These are phyloP conservation scores for Talaromyces islandicus DNA, from an alignment of 2,329 filamentous ascomycete genomes.

Conservation along the genomic window DNA sequence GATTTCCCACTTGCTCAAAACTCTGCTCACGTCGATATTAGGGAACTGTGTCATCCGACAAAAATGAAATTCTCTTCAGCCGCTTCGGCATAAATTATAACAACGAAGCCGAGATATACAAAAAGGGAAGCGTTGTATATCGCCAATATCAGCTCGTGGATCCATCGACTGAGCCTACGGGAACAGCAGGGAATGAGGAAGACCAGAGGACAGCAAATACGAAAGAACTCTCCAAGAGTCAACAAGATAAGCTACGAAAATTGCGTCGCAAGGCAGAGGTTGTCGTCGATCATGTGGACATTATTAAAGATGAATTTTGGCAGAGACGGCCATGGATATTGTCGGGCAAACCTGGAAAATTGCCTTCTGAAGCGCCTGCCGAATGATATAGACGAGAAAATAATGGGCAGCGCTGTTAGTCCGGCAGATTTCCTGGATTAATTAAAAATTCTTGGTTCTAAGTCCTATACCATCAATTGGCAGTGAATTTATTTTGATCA, in stretches of 20 bases:
- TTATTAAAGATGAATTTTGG: conserved; percentile 97
- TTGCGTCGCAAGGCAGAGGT: conserved; percentile 72
- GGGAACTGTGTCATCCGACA: conserved; percentile 80
- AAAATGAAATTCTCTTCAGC: conserved; percentile 92
- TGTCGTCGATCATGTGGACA: conserved; percentile 78
- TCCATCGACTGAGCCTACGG: conserved; percentile 33
- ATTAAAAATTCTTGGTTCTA: not conserved
- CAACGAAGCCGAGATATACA: conserved; percentile 86
- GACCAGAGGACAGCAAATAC: not conserved
- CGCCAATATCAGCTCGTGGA: conserved; percentile 74
- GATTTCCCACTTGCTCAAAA: conserved; percentile 10
- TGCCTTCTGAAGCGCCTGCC: conserved; percentile 47
- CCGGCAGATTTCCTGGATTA: not conserved
- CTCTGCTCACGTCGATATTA: conserved; percentile 26
- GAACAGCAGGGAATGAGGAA: conserved; percentile 23
- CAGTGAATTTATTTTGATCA: conserved; percentile 8
- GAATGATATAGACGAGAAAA: conserved; percentile 12
- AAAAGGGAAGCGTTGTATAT: conserved; percentile 87
- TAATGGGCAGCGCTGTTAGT: conserved; percentile 6
- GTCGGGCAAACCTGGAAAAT: conserved; percentile 65
- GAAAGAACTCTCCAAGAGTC: conserved; percentile 64
- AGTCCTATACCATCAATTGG: not conserved
- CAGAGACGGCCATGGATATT: conserved; percentile 76
- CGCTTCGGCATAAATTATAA: conserved; percentile 95
- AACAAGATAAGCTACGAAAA: conserved; percentile 77